Conservation (phyloP, 2,329 filamentous ascomycete species). For the Talaromyces sp. region DNA sequence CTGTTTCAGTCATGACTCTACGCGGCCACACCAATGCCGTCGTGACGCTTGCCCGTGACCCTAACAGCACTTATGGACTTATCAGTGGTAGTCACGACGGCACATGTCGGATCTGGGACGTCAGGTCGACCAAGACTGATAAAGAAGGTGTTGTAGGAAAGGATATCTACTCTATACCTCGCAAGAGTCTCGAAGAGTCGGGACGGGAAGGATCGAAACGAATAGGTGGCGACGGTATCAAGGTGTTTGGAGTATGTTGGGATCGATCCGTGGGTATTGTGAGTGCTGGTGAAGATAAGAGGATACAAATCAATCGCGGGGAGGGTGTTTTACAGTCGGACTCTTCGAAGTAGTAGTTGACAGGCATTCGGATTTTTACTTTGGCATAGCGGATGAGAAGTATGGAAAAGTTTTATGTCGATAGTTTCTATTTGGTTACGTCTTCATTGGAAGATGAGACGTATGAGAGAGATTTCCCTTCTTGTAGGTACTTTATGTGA, state of each 20-base stretch:
- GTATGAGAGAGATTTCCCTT: constrained; percentile 3
- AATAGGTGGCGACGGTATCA: constrained; percentile 75
- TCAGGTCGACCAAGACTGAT: constrained; percentile 64
- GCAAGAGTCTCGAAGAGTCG: constrained; percentile 67
- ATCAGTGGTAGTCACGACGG: constrained; percentile 90
- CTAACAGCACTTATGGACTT: constrained; percentile 73
- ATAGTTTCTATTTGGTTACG: not conserved
- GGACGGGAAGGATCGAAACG: constrained; percentile 57
- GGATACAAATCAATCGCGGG: constrained; percentile 82
- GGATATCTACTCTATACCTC: constrained; percentile 72
- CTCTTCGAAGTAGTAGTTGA: constrained; percentile 7
- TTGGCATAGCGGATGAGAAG: constrained; percentile 5
- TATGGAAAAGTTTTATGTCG: not conserved
- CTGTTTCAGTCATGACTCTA: constrained; percentile 83
- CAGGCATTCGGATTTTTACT: not conserved
- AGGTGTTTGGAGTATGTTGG: constrained; percentile 88
- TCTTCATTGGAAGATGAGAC: not conserved
- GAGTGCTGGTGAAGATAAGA: constrained; percentile 88
- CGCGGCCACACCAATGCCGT: constrained; percentile 79
- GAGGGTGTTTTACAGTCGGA: constrained; percentile 43
- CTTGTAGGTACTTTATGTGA: constrained; percentile 8
- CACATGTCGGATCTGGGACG: constrained; percentile 90
- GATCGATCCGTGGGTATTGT: constrained; percentile 83
- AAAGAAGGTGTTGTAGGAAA: constrained; percentile 60
- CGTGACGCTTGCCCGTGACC: constrained; percentile 57